A percentile compares a stretch with the other conserved stretches of the same genome.
Conservation (phyloP, 345 rosid genomes). For the Arabidopsis arenosa region DNA sequence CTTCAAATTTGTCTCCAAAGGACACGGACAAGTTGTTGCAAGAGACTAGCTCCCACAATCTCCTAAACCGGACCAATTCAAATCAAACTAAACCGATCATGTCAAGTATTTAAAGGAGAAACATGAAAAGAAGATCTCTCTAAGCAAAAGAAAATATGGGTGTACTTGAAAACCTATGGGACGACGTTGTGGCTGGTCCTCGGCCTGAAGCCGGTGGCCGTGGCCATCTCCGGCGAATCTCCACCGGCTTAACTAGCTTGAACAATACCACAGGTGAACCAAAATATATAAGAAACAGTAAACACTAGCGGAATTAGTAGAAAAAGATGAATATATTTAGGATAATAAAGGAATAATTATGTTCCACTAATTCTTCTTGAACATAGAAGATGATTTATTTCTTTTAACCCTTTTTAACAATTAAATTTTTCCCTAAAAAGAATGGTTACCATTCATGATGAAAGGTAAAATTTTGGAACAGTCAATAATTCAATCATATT, state of each 20-base stretch:
- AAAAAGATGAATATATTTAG: background rate
- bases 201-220: conserved; percentile 86
- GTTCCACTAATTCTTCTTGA: background rate
- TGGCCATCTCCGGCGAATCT: conserved; percentile 66
- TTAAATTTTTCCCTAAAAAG: too few relatives aligned
- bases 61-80: conserved; percentile 18
- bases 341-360: background rate
- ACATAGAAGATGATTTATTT: background rate
- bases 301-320: background rate
- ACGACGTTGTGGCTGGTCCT: conserved; percentile 91
- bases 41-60: conserved; percentile 27
- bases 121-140: conserved; percentile 10
- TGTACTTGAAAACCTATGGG: conserved; percentile 61
- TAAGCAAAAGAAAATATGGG: conserved; percentile 41
- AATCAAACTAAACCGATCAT: conserved; percentile 26
- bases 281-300: background rate
- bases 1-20: conserved; percentile 27
- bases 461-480: background rate
- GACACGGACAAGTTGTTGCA: conserved; percentile 38
- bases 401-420: too few relatives aligned
- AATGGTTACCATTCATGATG: background rate
- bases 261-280: conserved; percentile 45
- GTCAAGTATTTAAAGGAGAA: conserved; percentile 34
- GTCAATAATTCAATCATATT: background rate
- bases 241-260: conserved; percentile 43